These are phyloP conservation scores for Fulvia fulva DNA, from an alignment of 2,329 filamentous ascomycete genomes.

Conservation along the genomic window DNA sequence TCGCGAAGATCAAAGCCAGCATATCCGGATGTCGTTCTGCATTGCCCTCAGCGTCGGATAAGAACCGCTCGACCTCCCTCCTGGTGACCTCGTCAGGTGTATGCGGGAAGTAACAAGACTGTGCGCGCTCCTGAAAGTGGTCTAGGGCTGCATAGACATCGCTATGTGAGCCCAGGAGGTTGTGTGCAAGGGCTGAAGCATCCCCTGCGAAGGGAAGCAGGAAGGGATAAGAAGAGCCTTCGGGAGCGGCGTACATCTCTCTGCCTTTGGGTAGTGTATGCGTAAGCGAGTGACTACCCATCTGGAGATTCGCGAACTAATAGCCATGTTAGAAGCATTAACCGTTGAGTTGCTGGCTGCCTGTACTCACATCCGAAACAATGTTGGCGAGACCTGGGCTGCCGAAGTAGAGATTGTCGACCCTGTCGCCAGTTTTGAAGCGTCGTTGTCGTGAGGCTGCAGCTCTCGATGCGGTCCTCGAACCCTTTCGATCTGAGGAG, in stretches of 20 bases:
- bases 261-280: slow-evolving; percentile 37
- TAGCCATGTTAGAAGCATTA: slow-evolving; percentile 12
- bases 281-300: slow-evolving; percentile 40
- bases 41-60: slow-evolving; percentile 41
- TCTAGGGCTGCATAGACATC: slow-evolving; percentile 40
- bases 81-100: slow-evolving; percentile 42
- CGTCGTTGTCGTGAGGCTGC: slow-evolving; percentile 29
- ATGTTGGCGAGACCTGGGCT: slow-evolving; percentile 48
- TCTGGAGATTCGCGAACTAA: slow-evolving; percentile 42
- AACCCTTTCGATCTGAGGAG: slow-evolving; percentile 25
- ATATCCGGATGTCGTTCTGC: slow-evolving; percentile 45
- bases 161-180: slow-evolving; percentile 38
- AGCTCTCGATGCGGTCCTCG: slow-evolving; percentile 21
- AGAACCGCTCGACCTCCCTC: slow-evolving; percentile 44
- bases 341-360: neutral
- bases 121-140: slow-evolving; percentile 41
- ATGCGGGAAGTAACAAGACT: slow-evolving; percentile 45
- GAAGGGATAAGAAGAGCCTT: slow-evolving; percentile 40
- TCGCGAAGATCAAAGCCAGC: slow-evolving; percentile 47
- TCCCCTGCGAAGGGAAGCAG: slow-evolving; percentile 33
- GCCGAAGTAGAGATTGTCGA: slow-evolving; percentile 49
- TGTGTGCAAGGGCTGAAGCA: slow-evolving; percentile 26
- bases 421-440: slow-evolving; percentile 38
- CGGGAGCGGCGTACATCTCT: slow-evolving; percentile 40
- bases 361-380: slow-evolving; percentile 41